Conservation (phyloP, 2,329 filamentous ascomycete genomes). For the Hysterium pulicare region DNA sequence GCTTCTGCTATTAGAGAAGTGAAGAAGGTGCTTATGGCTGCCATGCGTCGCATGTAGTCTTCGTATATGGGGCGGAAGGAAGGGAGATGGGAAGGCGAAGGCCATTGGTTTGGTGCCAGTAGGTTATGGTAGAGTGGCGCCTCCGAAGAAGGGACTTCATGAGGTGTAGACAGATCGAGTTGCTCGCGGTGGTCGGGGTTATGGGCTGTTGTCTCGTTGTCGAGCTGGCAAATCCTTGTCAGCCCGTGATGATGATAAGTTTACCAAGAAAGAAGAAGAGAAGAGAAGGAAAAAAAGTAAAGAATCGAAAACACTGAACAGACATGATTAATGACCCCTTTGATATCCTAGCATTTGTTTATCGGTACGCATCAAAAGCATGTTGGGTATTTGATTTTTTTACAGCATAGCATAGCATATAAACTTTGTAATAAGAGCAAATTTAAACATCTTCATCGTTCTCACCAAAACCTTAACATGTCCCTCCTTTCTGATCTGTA, state of each 20-base stretch:
- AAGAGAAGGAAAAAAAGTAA: background rate
- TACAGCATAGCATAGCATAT: too few relatives aligned
- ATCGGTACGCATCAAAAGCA: too few relatives aligned
- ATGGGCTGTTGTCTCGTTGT: conserved; percentile 66
- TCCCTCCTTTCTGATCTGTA: too few relatives aligned
- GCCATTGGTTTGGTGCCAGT: conserved; percentile 77
- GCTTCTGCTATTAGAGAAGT: conserved; percentile 80
- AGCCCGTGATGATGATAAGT: background rate
- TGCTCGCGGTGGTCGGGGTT: conserved; percentile 79
- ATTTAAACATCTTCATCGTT: too few relatives aligned
- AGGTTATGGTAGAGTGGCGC: conserved; percentile 73
- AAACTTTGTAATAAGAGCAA: too few relatives aligned
- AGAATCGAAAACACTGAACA: conserved; percentile 1
- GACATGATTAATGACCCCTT: too few relatives aligned
- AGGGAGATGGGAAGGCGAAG: conserved; percentile 60
- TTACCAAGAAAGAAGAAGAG: conserved; percentile 3
- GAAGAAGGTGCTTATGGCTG: conserved; percentile 67
- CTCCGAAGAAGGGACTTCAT: conserved; percentile 59
- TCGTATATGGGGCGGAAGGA: conserved; percentile 66
- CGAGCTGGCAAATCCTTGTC: conserved; percentile 35
- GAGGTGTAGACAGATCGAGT: conserved; percentile 79
- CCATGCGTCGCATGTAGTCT: conserved; percentile 76
- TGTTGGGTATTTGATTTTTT: too few relatives aligned
- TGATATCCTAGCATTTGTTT: too few relatives aligned
- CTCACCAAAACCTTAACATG: too few relatives aligned